Evolutionary conservation across 768 basidiomycete species (phyloP).

Genomic region (Candolleomyces efflorescens): DNA sequence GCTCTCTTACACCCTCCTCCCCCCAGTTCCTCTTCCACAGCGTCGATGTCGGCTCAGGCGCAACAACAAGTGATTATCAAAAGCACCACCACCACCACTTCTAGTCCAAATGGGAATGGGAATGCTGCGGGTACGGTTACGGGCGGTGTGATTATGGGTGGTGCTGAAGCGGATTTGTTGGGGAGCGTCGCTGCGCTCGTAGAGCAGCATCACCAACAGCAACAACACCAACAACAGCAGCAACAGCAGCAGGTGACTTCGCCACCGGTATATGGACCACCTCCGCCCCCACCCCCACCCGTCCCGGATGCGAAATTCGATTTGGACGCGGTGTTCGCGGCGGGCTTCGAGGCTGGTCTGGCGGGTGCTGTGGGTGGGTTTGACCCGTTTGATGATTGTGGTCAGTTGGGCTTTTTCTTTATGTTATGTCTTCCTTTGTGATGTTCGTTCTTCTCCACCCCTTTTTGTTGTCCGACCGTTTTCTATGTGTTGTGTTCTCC

Average conservation of each 20-base stretch:
- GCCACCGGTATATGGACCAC: background rate
- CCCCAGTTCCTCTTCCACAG: too few species aligned
- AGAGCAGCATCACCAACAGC: background rate
- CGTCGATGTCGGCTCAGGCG: too few species aligned
- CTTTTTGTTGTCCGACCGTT: background rate
- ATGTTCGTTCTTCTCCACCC: background rate
- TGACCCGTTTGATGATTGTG: background rate
- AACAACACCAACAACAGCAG: background rate
- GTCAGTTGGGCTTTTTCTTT: background rate
- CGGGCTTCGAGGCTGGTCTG: slow-evolving; percentile 5
- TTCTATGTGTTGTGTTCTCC: background rate
- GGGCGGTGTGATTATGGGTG: too few species aligned
- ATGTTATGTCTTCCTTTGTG: too few species aligned
- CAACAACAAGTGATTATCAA: too few species aligned
- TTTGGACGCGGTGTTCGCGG: slow-evolving; percentile 7
- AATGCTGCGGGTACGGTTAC: too few species aligned
- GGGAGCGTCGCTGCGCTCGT: too few species aligned
- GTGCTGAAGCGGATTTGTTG: too few species aligned
- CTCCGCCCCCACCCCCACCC: background rate
- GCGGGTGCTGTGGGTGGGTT: background rate
- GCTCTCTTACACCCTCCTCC: background rate
- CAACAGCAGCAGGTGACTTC: background rate
- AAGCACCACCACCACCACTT: too few species aligned
- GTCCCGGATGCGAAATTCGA: background rate
- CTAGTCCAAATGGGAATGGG: too few species aligned